Conservation (phyloP, 768 basidiomycete species). For the Boletus patriciae region DNA sequence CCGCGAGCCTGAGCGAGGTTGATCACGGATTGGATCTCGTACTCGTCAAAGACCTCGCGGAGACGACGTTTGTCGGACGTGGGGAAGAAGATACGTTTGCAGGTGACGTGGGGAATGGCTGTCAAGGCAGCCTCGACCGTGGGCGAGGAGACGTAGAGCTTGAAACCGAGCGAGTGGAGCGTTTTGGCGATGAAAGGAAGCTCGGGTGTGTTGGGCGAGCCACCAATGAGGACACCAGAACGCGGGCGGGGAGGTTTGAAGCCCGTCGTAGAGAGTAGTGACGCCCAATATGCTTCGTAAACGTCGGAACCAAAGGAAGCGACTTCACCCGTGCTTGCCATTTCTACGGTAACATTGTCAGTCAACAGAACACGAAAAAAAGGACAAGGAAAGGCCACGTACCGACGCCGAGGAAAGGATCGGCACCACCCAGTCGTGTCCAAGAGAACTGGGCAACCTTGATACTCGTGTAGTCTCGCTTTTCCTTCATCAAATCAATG, state of each 20-base stretch:
- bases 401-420: slow-evolving; percentile 96
- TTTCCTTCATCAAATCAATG: slow-evolving; percentile 85
- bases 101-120: slow-evolving; percentile 69
- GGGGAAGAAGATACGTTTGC: slow-evolving; percentile 94
- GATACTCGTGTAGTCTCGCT: slow-evolving; percentile 90
- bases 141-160: slow-evolving; percentile 85
- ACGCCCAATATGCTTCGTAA: slow-evolving; percentile 95
- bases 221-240: slow-evolving; percentile 90
- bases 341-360: slow-evolving; percentile 52
- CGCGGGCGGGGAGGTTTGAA: slow-evolving; percentile 86
- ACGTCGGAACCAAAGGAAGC: slow-evolving; percentile 93
- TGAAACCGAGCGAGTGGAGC: slow-evolving; percentile 87
- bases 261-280: slow-evolving; percentile 91
- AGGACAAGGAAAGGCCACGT: slow-evolving; percentile 32
- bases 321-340: slow-evolving; percentile 98
- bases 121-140: slow-evolving; percentile 82
- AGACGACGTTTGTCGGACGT: slow-evolving; percentile 94
- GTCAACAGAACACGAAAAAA: slow-evolving; percentile 1
- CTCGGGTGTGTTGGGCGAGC: slow-evolving; percentile 85
- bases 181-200: slow-evolving; percentile 80
- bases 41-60: slow-evolving; percentile 90
- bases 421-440: slow-evolving; percentile 94
- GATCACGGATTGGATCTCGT: slow-evolving; percentile 92
- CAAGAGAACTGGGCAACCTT: slow-evolving; percentile 99
- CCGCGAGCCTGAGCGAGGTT: slow-evolving; percentile 86